Evolutionary conservation across 805 yeast species (phyloP).

Genomic region (Komagataella mondaviorum): DNA sequence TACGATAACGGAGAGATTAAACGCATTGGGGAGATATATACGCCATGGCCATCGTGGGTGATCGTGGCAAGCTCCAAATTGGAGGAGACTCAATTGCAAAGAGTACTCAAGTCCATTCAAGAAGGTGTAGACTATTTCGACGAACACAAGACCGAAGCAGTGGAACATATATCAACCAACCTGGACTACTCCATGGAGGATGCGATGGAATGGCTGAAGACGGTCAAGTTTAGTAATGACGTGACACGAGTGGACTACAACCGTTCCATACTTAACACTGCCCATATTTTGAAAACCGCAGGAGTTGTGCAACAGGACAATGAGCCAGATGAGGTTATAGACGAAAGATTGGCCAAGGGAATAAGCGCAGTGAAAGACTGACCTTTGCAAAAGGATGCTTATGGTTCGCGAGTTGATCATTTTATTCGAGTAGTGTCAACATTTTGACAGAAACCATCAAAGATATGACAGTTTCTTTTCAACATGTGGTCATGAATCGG

Average conservation of each 20-base stretch:
- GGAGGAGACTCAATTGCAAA: slow-evolving; percentile 13
- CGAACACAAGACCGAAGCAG: slow-evolving; percentile 46
- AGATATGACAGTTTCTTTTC: too few relatives aligned
- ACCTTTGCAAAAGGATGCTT: neutral
- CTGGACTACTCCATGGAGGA: slow-evolving; percentile 70
- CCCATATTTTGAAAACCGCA: slow-evolving; percentile 43
- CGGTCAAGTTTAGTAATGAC: slow-evolving; percentile 49
- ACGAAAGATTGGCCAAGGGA: neutral
- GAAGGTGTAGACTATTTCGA: slow-evolving; percentile 59
- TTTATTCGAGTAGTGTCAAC: neutral
- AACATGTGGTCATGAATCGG: too few relatives aligned
- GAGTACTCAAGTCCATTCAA: slow-evolving; percentile 41
- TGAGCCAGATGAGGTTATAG: slow-evolving; percentile 1
- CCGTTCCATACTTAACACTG: slow-evolving; percentile 40
- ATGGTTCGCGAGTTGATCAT: neutral
- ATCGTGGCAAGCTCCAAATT: slow-evolving; percentile 37
- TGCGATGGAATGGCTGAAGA: slow-evolving; percentile 70
- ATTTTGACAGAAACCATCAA: too few relatives aligned
- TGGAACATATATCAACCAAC: slow-evolving; percentile 46
- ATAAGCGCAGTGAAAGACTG: neutral
- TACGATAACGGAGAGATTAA: slow-evolving; percentile 73
- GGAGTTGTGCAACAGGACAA: slow-evolving; percentile 27
- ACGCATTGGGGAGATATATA: slow-evolving; percentile 74
- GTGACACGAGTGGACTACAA: slow-evolving; percentile 35
- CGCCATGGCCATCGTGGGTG: slow-evolving; percentile 98